Base-by-base conservation (phyloP, 75 land plant genomes). In the Azolla pinnata region DNA sequence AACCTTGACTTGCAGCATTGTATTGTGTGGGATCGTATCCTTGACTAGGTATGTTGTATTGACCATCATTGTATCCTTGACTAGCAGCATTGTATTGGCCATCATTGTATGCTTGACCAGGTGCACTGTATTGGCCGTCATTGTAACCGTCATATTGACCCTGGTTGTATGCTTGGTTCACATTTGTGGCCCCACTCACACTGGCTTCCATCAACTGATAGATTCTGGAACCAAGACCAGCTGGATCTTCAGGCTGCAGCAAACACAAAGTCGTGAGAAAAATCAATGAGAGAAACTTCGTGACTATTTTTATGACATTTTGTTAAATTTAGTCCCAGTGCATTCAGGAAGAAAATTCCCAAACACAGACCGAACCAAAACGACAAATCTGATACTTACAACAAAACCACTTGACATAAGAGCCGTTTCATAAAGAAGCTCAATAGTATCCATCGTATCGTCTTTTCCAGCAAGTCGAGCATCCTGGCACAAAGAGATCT, bases 121-220 rank as follows among this genome's bases (percentile, higher is more conserved):
- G n/a, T n/a, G n/a, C n/a, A n/a, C n/a, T n/a, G n/a, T n/a, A n/a
- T n/a, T n/a, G n/a, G n/a, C n/a, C n/a, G n/a, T n/a, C n/a, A n/a
- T n/a, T n/a, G n/a, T n/a, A n/a, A n/a, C n/a, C n/a, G n/a, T n/a
- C n/a, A n/a, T n/a, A n/a, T n/a, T n/a, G n/a, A n/a, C n/a, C n/a
- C n/a, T n/a, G n/a, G n/a, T n/a, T n/a, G n/a, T n/a, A n/a, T n/a
- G n/a, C n/a, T n/a, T n/a, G n/a, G n/a, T n/a, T n/a, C n/a, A n/a
- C n/a, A n/a, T n/a, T n/a, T n/a, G n/a, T n/a, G n/a, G n/a, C n/a
- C n/a, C n/a, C n/a, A n/a, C n/a, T n/a, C n/a, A n/a, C n/a, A n/a
- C n/a, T n/a, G n/a, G n/a, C n/a, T n/a, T n/a, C n/a, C n/a, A 95
- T 89, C 83, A 95, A 77, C 47, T 86, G 81, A 35, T 89, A 95